These are phyloP conservation scores for Symbiotaphrina buchneri DNA, from an alignment of 495 filamentous ascomycete species.

Conservation along the genomic window DNA sequence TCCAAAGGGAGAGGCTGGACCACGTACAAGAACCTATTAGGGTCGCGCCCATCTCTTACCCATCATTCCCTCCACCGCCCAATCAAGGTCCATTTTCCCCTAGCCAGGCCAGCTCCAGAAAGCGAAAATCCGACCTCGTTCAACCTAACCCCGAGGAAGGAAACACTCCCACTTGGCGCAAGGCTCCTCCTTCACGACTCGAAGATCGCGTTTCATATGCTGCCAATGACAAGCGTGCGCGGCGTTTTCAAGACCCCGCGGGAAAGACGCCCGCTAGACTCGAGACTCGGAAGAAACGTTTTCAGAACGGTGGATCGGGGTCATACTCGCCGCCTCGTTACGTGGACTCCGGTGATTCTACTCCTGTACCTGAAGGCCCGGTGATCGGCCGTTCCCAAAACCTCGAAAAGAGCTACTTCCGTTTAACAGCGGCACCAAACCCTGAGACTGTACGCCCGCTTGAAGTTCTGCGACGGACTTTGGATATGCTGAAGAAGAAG, in stretches of 20 bases:
- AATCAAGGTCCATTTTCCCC: too few species aligned
- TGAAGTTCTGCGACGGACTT: slow-evolving; percentile 51
- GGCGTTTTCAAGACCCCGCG: slow-evolving; percentile 56
- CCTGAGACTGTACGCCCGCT: slow-evolving; percentile 76
- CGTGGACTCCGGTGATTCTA: too few species aligned
- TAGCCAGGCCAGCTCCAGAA: too few species aligned
- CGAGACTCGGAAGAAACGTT: too few species aligned
- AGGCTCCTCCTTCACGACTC: too few species aligned
- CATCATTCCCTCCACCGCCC: slow-evolving; percentile 11
- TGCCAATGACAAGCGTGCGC: slow-evolving; percentile 79
- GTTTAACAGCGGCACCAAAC: slow-evolving; percentile 73
- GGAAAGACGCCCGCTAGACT: slow-evolving; percentile 3
- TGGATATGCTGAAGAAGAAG: slow-evolving; percentile 79
- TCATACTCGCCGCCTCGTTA: too few species aligned
- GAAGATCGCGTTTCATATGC: slow-evolving; percentile 63
- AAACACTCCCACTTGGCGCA: slow-evolving; percentile 67
- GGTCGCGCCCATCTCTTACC: too few species aligned
- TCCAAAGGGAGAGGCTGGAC: slow-evolving; percentile 54
- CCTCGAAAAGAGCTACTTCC: slow-evolving; percentile 89
- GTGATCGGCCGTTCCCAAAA: slow-evolving; percentile 64
- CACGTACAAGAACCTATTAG: slow-evolving; percentile 17
- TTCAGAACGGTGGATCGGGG: too few species aligned
- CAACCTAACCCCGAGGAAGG: too few species aligned
- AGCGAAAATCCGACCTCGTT: too few species aligned
- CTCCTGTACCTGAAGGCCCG: slow-evolving; percentile 43